phyloP scores from a whole-genome alignment of 495 filamentous ascomycete species.

The Tuber aestivum region DNA sequence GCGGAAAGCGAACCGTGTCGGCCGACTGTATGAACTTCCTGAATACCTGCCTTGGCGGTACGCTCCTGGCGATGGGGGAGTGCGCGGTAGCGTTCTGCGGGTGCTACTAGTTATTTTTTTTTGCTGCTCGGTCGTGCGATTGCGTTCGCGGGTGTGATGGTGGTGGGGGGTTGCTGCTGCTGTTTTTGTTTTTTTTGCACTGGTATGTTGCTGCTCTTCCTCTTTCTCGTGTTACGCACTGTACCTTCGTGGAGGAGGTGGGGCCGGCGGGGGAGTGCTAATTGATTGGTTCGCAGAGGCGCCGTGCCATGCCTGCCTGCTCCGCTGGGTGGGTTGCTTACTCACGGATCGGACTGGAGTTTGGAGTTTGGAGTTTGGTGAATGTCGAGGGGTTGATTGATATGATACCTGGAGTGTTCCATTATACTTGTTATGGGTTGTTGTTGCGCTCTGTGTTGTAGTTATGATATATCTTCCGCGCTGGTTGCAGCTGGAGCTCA shows the following conservation, averaged over 20 bases:
- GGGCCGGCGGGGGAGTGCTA: neutral
- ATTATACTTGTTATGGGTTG: too few relatives aligned
- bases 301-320: too few relatives aligned
- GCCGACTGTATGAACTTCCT: constrained; percentile 16
- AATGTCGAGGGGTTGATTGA: neutral
- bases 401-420: neutral
- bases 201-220: neutral
- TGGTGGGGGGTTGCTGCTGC: neutral
- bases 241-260: too few relatives aligned
- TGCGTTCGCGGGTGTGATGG: constrained; percentile 10
- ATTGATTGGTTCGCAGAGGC: neutral
- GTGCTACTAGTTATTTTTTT: constrained; percentile 11
- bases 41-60: constrained; percentile 22
- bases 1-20: neutral
- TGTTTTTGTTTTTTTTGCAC: too few relatives aligned
- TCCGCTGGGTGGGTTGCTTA: neutral
- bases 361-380: neutral
- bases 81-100: constrained; percentile 7
- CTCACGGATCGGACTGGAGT: neutral
- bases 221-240: neutral
- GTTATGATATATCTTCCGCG: neutral
- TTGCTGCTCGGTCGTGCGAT: constrained; percentile 15
- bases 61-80: constrained; percentile 21
- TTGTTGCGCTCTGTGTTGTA: neutral
- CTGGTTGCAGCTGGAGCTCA: neutral